phyloP scores from a whole-genome alignment of 257 asterid species.

The Handroanthus guayacan region DNA sequence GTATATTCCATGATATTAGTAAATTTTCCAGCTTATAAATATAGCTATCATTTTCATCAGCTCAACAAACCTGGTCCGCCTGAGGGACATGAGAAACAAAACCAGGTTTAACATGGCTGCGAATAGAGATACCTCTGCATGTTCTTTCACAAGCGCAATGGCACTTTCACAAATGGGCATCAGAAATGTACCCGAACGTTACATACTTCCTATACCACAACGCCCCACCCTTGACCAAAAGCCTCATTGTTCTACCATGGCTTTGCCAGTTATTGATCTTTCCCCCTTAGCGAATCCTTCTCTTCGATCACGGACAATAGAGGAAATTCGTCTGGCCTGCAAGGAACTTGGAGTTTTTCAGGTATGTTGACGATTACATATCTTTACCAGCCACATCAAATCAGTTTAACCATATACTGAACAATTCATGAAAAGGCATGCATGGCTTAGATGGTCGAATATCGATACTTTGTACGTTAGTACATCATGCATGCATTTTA shows the following conservation, averaged over 20 bases:
- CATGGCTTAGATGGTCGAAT: too few relatives aligned
- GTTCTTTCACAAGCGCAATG: constrained; percentile 51
- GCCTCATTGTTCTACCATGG: constrained; percentile 25
- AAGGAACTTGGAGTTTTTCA: constrained; percentile 58
- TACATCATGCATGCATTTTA: constrained; percentile 41
- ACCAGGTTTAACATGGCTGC: constrained; percentile 34
- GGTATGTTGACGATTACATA: constrained; percentile 37
- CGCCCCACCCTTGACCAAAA: constrained; percentile 45
- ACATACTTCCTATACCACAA: constrained; percentile 53
- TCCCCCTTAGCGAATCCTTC: constrained; percentile 43
- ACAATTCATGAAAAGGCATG: too few relatives aligned
- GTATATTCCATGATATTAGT: not conserved
- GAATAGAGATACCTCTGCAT: constrained; percentile 25
- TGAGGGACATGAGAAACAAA: not conserved
- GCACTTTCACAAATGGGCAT: constrained; percentile 47
- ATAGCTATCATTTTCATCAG: constrained; percentile 22
- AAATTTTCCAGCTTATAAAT: constrained; percentile 36
- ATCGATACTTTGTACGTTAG: not conserved
- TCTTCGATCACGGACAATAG: constrained; percentile 40
- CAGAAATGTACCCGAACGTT: constrained; percentile 47
- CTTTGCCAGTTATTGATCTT: constrained; percentile 56
- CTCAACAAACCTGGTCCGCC: not conserved
- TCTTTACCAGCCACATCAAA: too few relatives aligned
- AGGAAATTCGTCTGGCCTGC: constrained; percentile 49
- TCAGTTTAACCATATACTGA: too few relatives aligned